Percentiles rank a stretch among this genome's conserved stretches.
phyloP scores from a whole-genome alignment of 2,329 filamentous ascomycete species.

The Colletotrichum viniferum region DNA sequence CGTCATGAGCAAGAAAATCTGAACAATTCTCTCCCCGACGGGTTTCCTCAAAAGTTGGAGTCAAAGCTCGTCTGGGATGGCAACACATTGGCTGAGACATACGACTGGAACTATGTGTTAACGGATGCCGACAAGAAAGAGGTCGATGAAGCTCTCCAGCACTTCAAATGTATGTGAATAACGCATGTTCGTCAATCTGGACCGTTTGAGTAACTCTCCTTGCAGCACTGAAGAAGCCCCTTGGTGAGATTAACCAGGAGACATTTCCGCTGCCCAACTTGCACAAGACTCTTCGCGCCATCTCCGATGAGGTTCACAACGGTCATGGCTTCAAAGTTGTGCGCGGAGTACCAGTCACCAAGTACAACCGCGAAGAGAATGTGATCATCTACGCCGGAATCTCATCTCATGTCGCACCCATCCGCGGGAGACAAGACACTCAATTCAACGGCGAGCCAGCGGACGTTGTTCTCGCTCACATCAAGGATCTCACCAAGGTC shows the following conservation, averaged over 20 bases:
- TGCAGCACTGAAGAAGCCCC: background rate
- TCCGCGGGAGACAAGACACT: slow-evolving; percentile 58
- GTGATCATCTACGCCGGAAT: slow-evolving; percentile 65
- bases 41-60: slow-evolving; percentile 53
- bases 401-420: slow-evolving; percentile 59
- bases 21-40: slow-evolving; percentile 45
- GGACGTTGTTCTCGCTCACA: slow-evolving; percentile 61
- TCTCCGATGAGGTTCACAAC: slow-evolving; percentile 59
- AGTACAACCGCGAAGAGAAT: slow-evolving; percentile 60
- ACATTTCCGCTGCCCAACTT: slow-evolving; percentile 62
- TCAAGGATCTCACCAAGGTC: slow-evolving; percentile 61
- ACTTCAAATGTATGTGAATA: slow-evolving; percentile 17
- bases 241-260: slow-evolving; percentile 33
- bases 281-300: slow-evolving; percentile 49
- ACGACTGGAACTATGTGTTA: slow-evolving; percentile 59
- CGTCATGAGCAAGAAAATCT: slow-evolving; percentile 46
- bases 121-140: slow-evolving; percentile 51
- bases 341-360: slow-evolving; percentile 58
- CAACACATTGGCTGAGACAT: slow-evolving; percentile 46
- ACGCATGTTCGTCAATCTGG: fast-evolving
- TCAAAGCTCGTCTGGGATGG: slow-evolving; percentile 64
- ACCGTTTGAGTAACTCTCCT: background rate
- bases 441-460: slow-evolving; percentile 47
- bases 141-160: slow-evolving; percentile 33
- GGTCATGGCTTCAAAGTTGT: slow-evolving; percentile 67